Conservation (phyloP, 257 asterid species). For the Buddleja alternifolia region DNA sequence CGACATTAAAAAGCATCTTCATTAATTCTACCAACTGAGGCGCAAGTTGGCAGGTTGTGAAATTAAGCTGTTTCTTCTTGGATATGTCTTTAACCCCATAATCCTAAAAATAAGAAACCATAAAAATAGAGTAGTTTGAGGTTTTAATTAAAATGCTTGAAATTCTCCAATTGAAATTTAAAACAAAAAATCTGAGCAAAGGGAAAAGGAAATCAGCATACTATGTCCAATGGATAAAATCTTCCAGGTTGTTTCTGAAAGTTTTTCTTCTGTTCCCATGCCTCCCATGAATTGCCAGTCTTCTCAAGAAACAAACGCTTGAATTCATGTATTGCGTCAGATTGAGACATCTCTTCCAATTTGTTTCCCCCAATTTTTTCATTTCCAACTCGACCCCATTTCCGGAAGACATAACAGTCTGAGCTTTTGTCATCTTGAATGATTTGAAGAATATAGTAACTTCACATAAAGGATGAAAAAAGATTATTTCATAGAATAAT, state of each 20-base stretch:
- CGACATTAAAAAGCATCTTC: constrained; percentile 95
- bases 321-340: constrained; percentile 75
- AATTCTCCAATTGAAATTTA: constrained; percentile 5
- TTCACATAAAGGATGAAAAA: constrained; percentile 40
- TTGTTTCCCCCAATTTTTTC: constrained; percentile 87
- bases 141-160: constrained; percentile 2
- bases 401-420: constrained; percentile 82
- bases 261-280: constrained; percentile 67
- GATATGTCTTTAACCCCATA: constrained; percentile 78
- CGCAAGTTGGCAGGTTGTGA: constrained; percentile 67
- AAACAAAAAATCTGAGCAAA: constrained; percentile 7
- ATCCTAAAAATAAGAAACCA: constrained; percentile 58
- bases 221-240: constrained; percentile 90
- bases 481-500: constrained; percentile 16
- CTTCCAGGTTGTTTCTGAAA: constrained; percentile 91
- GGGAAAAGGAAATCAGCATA: constrained; percentile 36
- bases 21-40: constrained; percentile 76
- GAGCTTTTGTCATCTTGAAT: constrained; percentile 93
- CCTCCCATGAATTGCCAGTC: constrained; percentile 92
- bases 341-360: constrained; percentile 63
- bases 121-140: constrained; percentile 24
- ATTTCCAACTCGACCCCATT: constrained; percentile 98
- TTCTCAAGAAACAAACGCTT: constrained; percentile 84
- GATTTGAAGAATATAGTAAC: constrained; percentile 91
- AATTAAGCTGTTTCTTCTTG: constrained; percentile 56